Conservation (phyloP, 2,329 filamentous ascomycete species). For the Fusarium mundagurra region DNA sequence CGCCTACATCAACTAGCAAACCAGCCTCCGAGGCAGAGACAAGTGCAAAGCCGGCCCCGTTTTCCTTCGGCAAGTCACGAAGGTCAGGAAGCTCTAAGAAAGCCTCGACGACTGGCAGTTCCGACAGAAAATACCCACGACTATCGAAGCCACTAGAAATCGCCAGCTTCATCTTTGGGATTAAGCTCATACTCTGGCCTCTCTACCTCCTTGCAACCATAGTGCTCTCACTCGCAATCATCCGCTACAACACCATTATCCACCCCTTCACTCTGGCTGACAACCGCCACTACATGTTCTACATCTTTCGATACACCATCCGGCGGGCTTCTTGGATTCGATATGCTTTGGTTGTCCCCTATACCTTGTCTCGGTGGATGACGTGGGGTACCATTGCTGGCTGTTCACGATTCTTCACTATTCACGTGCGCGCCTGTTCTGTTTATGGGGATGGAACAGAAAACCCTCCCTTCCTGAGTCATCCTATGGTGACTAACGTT, state of each 20-base stretch:
- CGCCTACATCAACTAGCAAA: not conserved
- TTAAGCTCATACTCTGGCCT: slow-evolving; percentile 50
- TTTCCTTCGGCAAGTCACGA: not conserved
- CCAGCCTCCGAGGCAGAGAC: not conserved
- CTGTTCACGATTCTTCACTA: slow-evolving; percentile 37
- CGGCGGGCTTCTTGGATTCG: slow-evolving; percentile 70
- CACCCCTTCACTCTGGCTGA: slow-evolving; percentile 97
- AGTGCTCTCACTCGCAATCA: slow-evolving; percentile 55
- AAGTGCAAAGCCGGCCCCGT: not conserved
- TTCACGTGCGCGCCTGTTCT: slow-evolving; percentile 28
- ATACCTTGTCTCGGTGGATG: slow-evolving; percentile 75
- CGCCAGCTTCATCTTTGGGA: slow-evolving; percentile 39
- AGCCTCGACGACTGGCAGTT: not conserved
- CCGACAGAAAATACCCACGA: not conserved
- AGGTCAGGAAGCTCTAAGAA: not conserved
- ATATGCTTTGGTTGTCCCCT: slow-evolving; percentile 74
- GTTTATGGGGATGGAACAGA: not conserved
- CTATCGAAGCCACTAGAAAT: slow-evolving; percentile 23
- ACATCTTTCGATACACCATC: slow-evolving; percentile 88
- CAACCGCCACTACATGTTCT: slow-evolving; percentile 97
- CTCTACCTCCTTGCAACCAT: slow-evolving; percentile 51
- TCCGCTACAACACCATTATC: slow-evolving; percentile 89
- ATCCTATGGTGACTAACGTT: slow-evolving; percentile 42
- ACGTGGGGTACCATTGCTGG: slow-evolving; percentile 71
- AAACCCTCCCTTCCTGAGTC: slow-evolving; percentile 39